Evolutionary conservation across 441 rosid species (phyloP), one percentile per base, ranked within the genome.

Genomic region (Euphorbia celastroides): DNA sequence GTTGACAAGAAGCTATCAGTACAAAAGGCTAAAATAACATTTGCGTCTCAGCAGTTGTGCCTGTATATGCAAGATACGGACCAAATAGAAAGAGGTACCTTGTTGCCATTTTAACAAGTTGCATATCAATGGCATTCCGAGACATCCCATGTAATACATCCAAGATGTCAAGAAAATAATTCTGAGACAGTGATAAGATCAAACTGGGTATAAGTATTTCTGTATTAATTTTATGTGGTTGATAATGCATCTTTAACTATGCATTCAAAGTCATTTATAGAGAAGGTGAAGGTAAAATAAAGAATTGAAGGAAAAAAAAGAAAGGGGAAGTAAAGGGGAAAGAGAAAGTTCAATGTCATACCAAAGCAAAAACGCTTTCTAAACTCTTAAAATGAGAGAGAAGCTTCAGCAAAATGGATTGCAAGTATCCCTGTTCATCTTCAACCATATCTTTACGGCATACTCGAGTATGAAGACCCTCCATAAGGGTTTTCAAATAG

Each of bases 391-490:
- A 79, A 83, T 84, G 84, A 70, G 88, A 81, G 66, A 93, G 88
- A 70, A 93, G 77, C 83, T 88, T 90, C 83, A 80, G 71, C 73
- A 93, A 78, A 64, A 90, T 83, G 70, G 96, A 88, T 76, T 88
- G 88, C 90, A 93, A 74, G 76, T 78, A 76, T 68, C 68, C 80
- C 58, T 84, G 84, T 73, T 87, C 97, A 78, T 86, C 86, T 70
- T 88, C 96, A 66, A 70, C 72, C 36, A 86, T 80, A 73, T 77
- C 89, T 71, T 81, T 80, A 65, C 74, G 69, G 44, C 68, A 65
- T 66, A 81, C 81, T 72, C 80, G 78, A 66, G 72, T 74, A 71
- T 78, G 81, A 62, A 87, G 72, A 48, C 82, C 83, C 78, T 83
- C 88, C 72, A 93, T 74, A 78, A 90, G 79, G 67, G 64, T 65